Base-by-base conservation (phyloP, 139 green algal species). In the Picochlorum sp. region DNA sequence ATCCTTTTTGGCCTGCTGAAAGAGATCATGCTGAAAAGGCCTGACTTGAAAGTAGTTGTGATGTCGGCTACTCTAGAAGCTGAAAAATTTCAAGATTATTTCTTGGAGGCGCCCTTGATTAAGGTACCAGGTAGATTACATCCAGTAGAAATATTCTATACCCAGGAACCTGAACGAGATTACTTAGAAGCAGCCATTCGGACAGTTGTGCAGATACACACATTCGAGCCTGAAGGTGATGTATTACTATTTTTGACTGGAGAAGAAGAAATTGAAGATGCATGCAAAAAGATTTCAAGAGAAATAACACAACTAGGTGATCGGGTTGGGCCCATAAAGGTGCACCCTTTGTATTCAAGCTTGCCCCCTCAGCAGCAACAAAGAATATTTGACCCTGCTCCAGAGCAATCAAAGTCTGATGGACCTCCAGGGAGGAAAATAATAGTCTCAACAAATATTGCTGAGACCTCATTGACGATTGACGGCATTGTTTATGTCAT, bases 81-180 rank as follows among this genome's bases (percentile, higher is more conserved):
- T 5, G 90, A 99, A 70, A 99, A 99, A 80, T 99, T 99, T 72
- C 93, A 98, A 70, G 77, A 68, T 52, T 98, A 98, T 65, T 98
- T 97, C 64, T 54, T 87, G 52, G 87, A 91, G 30, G 91, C 91
- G 1, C 91, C 91, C 1, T 74, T 98, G 8, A 96, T 98, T 81
- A 95, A 94, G 66, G 90, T 99, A 33, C 92, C 92, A n/a, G 92
- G 92, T 3, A 73, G 92, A 25, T 66, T 97, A 79, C 88, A 97
- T 61, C 93, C 91, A 10, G 93, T 99, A 55, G 93, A 99, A 68
- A 94, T 99, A 65, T 99, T 99, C 71, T 99, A 98, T 83, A 99
- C 93, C 5, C 76, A 95, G 78, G 85, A 97, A 57, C 93, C 93
- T 12, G 93, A 99, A 77, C 68, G 86, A 16, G 93, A 99, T 69